Percentiles rank a stretch among this genome's conserved stretches.
phyloP scores from a whole-genome alignment of 2,329 filamentous ascomycete species.

The Aspergillus nomiae region DNA sequence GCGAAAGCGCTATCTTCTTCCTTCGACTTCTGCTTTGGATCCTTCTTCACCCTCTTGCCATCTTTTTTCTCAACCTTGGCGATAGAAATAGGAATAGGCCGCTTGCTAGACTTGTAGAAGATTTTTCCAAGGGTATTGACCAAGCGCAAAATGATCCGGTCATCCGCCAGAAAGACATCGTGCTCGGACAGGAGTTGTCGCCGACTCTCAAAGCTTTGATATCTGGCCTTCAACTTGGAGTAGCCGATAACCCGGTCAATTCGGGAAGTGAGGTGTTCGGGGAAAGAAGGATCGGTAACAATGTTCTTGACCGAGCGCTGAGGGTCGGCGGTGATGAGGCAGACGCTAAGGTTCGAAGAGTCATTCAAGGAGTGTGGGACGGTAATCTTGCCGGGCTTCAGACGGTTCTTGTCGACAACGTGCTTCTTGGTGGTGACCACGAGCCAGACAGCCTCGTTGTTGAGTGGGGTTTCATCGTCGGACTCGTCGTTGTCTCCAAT shows the following conservation, averaged over 20 bases:
- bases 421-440: slow-evolving; percentile 67
- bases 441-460: slow-evolving; percentile 61
- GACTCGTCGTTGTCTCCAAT: slow-evolving; percentile 51
- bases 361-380: slow-evolving; percentile 76
- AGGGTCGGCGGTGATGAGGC: slow-evolving; percentile 79
- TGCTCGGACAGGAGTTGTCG: slow-evolving; percentile 82
- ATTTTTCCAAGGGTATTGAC: slow-evolving; percentile 83
- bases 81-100: slow-evolving; percentile 81
- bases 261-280: slow-evolving; percentile 64
- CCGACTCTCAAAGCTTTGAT: slow-evolving; percentile 83
- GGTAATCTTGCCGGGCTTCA: slow-evolving; percentile 81
- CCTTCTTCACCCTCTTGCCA: slow-evolving; percentile 61
- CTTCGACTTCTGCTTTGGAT: slow-evolving; percentile 49
- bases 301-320: slow-evolving; percentile 91
- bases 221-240: slow-evolving; percentile 84
- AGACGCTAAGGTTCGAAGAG: slow-evolving; percentile 69
- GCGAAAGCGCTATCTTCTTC: slow-evolving; percentile 52
- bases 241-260: slow-evolving; percentile 79
- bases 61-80: slow-evolving; percentile 64
- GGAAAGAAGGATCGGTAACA: slow-evolving; percentile 72
- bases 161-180: slow-evolving; percentile 91
- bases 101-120: slow-evolving; percentile 87
- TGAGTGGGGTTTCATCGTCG: slow-evolving; percentile 46
- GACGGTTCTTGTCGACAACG: slow-evolving; percentile 69
- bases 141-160: slow-evolving; percentile 73